Evolutionary conservation across 2,329 filamentous ascomycete genomes (phyloP), one percentile per base, ranked within the genome.

Genomic region (Fusarium sp.): DNA sequence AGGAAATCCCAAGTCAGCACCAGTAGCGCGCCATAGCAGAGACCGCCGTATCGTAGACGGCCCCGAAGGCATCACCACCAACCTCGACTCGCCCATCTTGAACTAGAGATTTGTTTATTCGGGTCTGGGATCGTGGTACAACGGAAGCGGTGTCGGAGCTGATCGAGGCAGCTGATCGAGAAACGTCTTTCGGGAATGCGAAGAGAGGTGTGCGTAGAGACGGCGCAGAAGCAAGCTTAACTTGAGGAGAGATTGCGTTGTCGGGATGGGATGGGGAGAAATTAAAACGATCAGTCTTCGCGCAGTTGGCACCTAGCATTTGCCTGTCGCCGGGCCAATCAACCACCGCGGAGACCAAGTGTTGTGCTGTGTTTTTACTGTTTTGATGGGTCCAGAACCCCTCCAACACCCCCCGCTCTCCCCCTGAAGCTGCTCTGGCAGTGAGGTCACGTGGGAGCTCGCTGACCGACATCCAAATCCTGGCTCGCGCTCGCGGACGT

Each of bases 71-170:
- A 63, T 65, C 37, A 73, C 47, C 64, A 82, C 84, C 69, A 76
- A 86, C 85, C 85, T 84, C 77, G 85, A 86, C 82, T 86, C 85
- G 80, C 85, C 84, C 85, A 86, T 86, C 70, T 83, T 86, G 81
- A 77, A 77, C 71, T 72, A 22, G 54, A 65, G 38, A 16, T 70
- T 40, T 76, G 70, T 74, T 47, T 73, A 69, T 76, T 64, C 35
- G 50, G 62, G 31, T 29, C n/a, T 66, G 50, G 62, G 35, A 54
- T 69, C 58, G 70, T 64, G 54, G 37, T 3, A 37, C 34, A 50
- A 37, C 18, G 27, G 18, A 24, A 62, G 57, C 35, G 57, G 16
- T n/a, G 37, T 60, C 37, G 57, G 57, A 54, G 62, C 35, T 54
- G 62, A 66, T 66, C 45, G 60, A 59, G 35, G 62, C 29, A 64